A percentile compares a stretch with the other conserved stretches of the same genome.
Evolutionary conservation across 345 rosid species (phyloP).

Genomic region (Citrus sinensis): DNA sequence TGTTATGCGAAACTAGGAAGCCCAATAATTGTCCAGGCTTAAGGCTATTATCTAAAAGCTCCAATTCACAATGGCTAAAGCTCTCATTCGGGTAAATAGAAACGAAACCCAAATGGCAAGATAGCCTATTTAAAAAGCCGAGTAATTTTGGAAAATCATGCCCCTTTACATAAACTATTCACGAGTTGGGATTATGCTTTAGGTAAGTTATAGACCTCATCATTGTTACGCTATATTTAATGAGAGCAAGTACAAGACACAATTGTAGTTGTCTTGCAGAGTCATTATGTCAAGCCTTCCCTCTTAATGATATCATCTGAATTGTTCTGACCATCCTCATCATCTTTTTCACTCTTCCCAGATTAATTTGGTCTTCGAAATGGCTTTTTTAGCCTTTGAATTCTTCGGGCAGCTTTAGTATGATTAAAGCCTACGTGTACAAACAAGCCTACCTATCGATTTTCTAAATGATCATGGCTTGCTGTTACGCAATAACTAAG

Average conservation of each 20-base stretch:
- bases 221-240: slow-evolving; percentile 24
- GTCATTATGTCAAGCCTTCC: slow-evolving; percentile 33
- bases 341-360: slow-evolving; percentile 8
- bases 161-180: too few relatives aligned
- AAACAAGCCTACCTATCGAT: not conserved
- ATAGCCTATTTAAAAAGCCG: not conserved
- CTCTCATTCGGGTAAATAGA: too few relatives aligned
- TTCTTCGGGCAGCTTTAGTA: not conserved
- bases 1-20: not conserved
- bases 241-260: slow-evolving; percentile 51
- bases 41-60: not conserved
- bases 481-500: not conserved
- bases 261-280: slow-evolving; percentile 42
- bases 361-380: slow-evolving; percentile 20
- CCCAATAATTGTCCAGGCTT: not conserved
- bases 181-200: not conserved
- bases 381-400: not conserved
- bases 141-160: not conserved
- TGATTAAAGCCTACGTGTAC: slow-evolving; percentile 1
- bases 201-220: slow-evolving; percentile 11
- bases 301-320: slow-evolving; percentile 18
- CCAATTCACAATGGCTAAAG: not conserved
- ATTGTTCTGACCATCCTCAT: slow-evolving; percentile 16
- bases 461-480: not conserved
- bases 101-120: not conserved